phyloP scores from a whole-genome alignment of 176 grass and related monocot genomes.

The Tillandsia leiboldiana region DNA sequence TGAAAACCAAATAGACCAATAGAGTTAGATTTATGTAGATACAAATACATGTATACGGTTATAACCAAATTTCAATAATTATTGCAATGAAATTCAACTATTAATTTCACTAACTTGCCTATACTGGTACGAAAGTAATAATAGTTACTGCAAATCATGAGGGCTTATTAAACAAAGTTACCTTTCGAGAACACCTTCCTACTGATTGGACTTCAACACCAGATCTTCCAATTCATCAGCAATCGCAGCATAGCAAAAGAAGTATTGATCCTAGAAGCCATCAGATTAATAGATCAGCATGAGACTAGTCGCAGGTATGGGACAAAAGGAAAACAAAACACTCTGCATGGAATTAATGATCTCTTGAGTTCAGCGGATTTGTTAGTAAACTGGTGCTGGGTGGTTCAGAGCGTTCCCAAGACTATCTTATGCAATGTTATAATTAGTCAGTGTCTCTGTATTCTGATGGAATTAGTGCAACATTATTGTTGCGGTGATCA shows the following conservation, averaged over 20 bases:
- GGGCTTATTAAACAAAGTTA: neutral
- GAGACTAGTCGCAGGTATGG: neutral
- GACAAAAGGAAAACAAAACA: neutral
- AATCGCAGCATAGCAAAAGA: slow-evolving; percentile 59
- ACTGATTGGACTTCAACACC: slow-evolving; percentile 22
- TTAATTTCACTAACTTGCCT: no score
- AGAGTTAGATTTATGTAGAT: no score
- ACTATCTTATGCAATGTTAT: no score
- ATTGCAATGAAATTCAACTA: no score
- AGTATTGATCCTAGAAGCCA: slow-evolving; percentile 67
- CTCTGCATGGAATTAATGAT: no score
- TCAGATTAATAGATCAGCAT: slow-evolving; percentile 1
- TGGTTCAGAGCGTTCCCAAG: neutral
- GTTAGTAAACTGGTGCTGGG: neutral
- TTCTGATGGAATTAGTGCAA: neutral
- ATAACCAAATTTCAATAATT: no score
- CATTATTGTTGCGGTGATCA: neutral
- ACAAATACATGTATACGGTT: no score
- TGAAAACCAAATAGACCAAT: no score
- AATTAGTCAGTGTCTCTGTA: no score
- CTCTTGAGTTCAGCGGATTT: no score
- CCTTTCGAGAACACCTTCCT: neutral
- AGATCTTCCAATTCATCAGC: slow-evolving; percentile 54
- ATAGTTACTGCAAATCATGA: no score
- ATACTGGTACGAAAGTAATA: no score